Evolutionary conservation across 768 basidiomycete species (phyloP).

Genomic region (Boletellus emodensis): DNA sequence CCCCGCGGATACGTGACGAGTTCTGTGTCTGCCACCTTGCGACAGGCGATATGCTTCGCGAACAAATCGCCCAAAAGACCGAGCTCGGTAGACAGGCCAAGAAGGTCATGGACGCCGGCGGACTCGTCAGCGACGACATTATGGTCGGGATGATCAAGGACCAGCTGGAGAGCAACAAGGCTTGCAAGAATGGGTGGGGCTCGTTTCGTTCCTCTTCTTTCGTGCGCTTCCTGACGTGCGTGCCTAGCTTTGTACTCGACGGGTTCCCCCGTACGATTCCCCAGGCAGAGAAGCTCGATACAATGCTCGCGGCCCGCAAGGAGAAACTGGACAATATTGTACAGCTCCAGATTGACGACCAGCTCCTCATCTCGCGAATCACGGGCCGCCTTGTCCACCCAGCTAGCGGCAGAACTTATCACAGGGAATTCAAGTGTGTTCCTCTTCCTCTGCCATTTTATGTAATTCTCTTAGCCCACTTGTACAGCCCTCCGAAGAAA

Average conservation of each 20-base stretch:
- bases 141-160: slow-evolving; percentile 97
- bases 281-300: slow-evolving; percentile 93
- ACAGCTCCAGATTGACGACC: slow-evolving; percentile 89
- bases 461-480: slow-evolving; percentile 9
- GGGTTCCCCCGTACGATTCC: slow-evolving; percentile 99
- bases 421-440: slow-evolving; percentile 89
- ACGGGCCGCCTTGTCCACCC: slow-evolving; percentile 95
- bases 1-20: slow-evolving; percentile 84
- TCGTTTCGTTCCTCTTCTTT: not conserved
- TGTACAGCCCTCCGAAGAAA: slow-evolving; percentile 90
- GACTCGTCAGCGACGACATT: slow-evolving; percentile 94
- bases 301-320: slow-evolving; percentile 77
- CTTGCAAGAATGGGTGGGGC: slow-evolving; percentile 92
- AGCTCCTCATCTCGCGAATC: slow-evolving; percentile 94
- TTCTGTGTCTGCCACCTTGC: slow-evolving; percentile 98
- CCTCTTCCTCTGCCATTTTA: not conserved
- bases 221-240: not conserved
- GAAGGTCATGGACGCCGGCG: slow-evolving; percentile 96
- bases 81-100: slow-evolving; percentile 87
- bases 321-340: slow-evolving; percentile 92
- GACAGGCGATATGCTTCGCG: slow-evolving; percentile 97
- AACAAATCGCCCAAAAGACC: slow-evolving; percentile 86
- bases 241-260: slow-evolving; percentile 87
- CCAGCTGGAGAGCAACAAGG: slow-evolving; percentile 88
- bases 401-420: slow-evolving; percentile 86